Evolutionary conservation across 352 stramenopile genomes (phyloP).

Genomic region (Saprolegnia diclina): DNA sequence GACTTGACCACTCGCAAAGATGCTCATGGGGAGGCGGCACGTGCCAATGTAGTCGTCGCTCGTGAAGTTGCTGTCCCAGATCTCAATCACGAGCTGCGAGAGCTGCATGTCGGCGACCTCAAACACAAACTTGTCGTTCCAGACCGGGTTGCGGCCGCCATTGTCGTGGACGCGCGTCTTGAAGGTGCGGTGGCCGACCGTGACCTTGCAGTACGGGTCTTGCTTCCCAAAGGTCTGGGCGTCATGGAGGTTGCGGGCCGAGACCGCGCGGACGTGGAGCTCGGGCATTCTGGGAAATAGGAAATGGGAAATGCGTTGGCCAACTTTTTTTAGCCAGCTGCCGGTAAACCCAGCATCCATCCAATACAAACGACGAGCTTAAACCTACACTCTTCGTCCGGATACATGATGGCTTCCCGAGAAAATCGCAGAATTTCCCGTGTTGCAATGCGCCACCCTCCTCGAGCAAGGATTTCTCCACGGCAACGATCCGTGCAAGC

Average conservation of each 20-base stretch:
- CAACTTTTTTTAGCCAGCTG: background rate
- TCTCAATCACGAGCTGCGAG: slow-evolving; percentile 63
- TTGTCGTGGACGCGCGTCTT: slow-evolving; percentile 82
- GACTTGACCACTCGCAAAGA: slow-evolving; percentile 59
- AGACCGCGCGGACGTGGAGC: slow-evolving; percentile 72
- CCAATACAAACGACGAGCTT: background rate
- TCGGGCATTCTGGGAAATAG: slow-evolving; percentile 39
- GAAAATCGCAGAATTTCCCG: background rate
- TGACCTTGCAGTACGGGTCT: slow-evolving; percentile 75
- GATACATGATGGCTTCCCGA: background rate
- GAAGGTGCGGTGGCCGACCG: slow-evolving; percentile 51
- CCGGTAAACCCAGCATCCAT: background rate
- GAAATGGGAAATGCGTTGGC: slow-evolving; percentile 2
- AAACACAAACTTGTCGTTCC: slow-evolving; percentile 82
- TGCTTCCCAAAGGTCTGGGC: slow-evolving; percentile 84
- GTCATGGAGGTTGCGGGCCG: slow-evolving; percentile 69
- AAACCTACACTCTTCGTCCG: slow-evolving; percentile 1
- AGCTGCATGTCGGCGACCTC: slow-evolving; percentile 62
- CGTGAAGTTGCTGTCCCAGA: slow-evolving; percentile 85
- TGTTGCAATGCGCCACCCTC: background rate
- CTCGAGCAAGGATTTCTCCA: no score
- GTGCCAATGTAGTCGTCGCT: slow-evolving; percentile 67
- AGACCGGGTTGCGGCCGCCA: slow-evolving; percentile 62
- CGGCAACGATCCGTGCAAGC: no score
- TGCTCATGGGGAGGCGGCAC: slow-evolving; percentile 59